Evolutionary conservation across 495 filamentous ascomycete genomes (phyloP).

Genomic region (Neurospora sp.): DNA sequence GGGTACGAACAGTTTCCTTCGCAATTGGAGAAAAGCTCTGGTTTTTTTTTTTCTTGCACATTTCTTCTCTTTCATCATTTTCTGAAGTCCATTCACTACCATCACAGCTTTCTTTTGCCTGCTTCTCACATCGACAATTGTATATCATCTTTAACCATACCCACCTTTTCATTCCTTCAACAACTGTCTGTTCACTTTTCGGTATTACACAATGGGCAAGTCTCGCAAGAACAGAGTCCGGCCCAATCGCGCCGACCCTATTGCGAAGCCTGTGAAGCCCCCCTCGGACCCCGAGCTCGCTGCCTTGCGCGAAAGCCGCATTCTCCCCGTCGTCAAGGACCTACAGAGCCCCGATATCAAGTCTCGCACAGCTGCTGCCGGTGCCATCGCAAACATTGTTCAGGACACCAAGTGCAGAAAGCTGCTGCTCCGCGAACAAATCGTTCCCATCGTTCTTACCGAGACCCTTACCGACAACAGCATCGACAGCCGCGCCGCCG

Average conservation of each 20-base stretch:
- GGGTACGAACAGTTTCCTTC: neutral
- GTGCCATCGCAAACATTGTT: conserved; percentile 47
- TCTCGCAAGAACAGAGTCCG: conserved; percentile 29
- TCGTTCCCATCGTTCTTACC: conserved; percentile 49
- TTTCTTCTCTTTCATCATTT: neutral
- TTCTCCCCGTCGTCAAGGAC: conserved; percentile 47
- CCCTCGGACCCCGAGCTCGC: conserved; percentile 46
- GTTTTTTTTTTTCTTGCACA: neutral
- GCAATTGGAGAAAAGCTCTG: neutral
- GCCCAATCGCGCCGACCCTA: conserved; percentile 32
- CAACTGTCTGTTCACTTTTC: neutral
- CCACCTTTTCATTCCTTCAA: neutral
- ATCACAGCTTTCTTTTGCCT: neutral
- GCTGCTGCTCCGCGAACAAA: conserved; percentile 48
- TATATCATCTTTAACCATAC: neutral
- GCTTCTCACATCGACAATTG: neutral
- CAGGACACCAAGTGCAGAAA: conserved; percentile 48
- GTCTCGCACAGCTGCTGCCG: conserved; percentile 40
- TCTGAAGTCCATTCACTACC: neutral
- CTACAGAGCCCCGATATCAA: conserved; percentile 46
- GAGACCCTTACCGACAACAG: conserved; percentile 49
- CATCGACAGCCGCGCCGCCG: conserved; percentile 46
- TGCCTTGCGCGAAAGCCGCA: conserved; percentile 44
- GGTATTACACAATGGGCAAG: conserved; percentile 29
- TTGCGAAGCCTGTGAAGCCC: conserved; percentile 40